Conservation (phyloP, 225 moss, liverwort and hornwort species). For the Lunularia cruciata region DNA sequence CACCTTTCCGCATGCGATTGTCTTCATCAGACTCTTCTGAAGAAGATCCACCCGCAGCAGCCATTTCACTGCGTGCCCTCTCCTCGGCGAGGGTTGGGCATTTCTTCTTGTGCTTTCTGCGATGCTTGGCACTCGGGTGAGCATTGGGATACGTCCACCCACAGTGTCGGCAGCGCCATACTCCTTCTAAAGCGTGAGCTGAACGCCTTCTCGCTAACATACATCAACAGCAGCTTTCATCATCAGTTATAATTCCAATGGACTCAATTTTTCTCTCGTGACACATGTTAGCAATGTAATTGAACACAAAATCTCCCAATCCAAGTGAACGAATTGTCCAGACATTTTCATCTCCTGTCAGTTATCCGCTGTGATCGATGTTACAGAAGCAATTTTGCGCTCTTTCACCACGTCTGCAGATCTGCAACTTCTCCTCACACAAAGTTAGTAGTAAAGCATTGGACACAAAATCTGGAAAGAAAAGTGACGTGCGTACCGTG, state of each 20-base stretch:
- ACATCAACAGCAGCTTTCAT: background rate
- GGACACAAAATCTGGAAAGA: no score
- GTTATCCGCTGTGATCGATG: no score
- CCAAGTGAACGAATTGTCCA: no score
- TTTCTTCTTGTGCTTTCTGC: conserved; percentile 49
- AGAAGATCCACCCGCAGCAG: conserved; percentile 23
- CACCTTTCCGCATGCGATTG: conserved; percentile 21
- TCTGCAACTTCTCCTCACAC: no score
- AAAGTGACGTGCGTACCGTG: background rate
- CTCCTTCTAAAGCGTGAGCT: conserved; percentile 28
- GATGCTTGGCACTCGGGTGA: conserved; percentile 51
- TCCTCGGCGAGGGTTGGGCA: conserved; percentile 23
- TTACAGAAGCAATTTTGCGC: no score
- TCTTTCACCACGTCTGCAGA: no score
- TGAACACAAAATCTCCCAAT: no score
- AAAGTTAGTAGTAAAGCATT: no score
- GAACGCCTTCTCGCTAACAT: conserved; percentile 27
- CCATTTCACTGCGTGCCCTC: background rate
- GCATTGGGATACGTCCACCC: conserved; percentile 45
- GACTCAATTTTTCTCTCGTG: no score
- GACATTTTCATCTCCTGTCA: no score
- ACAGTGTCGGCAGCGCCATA: conserved; percentile 44
- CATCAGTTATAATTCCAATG: no score
- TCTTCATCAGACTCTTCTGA: conserved; percentile 34
- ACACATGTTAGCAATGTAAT: no score